Percentiles rank a stretch among this genome's conserved stretches.
phyloP scores from a whole-genome alignment of 192 early-diverging fungal species.

The Backusella mclennaniae region DNA sequence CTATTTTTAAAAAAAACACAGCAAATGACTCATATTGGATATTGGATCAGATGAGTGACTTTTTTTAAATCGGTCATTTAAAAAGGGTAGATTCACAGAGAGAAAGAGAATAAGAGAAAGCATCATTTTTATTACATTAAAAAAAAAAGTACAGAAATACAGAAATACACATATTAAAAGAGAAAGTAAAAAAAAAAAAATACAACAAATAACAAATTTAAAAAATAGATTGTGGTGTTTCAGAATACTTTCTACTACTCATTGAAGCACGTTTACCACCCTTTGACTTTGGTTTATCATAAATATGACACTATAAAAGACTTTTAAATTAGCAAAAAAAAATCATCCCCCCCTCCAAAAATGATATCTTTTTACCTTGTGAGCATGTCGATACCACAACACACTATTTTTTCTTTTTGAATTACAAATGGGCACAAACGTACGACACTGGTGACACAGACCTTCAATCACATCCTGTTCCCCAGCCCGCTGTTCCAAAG shows the following conservation, averaged over 20 bases:
- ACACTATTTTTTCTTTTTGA: slow-evolving; percentile 73
- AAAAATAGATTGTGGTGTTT: neutral
- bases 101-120: neutral
- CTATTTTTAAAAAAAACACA: neutral
- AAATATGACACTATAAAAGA: slow-evolving; percentile 23
- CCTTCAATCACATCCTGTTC: slow-evolving; percentile 73
- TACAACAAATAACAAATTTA: neutral
- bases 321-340: neutral
- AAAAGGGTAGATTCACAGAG: neutral
- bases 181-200: neutral
- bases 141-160: no score
- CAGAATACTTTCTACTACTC: neutral
- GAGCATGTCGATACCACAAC: slow-evolving; percentile 85
- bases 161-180: neutral
- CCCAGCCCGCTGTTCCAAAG: slow-evolving; percentile 62
- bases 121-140: neutral
- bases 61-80: neutral
- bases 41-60: neutral
- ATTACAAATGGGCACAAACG: slow-evolving; percentile 76
- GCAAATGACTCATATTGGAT: neutral
- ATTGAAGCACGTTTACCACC: neutral
- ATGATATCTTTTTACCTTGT: slow-evolving; percentile 48
- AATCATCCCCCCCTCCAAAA: neutral
- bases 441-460: slow-evolving; percentile 76
- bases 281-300: slow-evolving; percentile 27